Base-by-base conservation (phyloP, 2,329 filamentous ascomycete species). In the Massarina eburnea region DNA sequence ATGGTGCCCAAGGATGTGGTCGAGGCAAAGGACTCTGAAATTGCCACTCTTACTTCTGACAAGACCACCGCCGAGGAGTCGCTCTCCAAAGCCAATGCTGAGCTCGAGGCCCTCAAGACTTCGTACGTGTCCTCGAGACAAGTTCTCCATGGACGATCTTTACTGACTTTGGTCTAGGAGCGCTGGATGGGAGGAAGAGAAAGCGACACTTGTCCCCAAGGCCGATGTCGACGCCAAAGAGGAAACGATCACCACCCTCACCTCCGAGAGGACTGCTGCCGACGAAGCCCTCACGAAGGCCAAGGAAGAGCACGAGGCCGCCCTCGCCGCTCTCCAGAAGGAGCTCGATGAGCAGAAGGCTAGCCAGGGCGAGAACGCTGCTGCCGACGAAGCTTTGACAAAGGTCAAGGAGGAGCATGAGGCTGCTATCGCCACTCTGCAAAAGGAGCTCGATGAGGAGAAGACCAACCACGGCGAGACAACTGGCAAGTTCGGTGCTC, bases 11-110 rank as follows among this genome's bases (percentile, higher is more conserved):
- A 58, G 29, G 48, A 51, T 12, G 61, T 64, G 10, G 27, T 66
- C 15, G 59, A 66, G 29, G 54, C 60, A 17, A 70, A 68, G 52
- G 57, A 63, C 19, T 49, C 46, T 39, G 58, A 64, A 43, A 55
- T 67, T 34, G 54, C 62, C 30, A 39, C 49, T 9, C 51, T 64
- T 5, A 51, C 55, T 18, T 52, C 40, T 33, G 51, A 59, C 27
- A 63, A 63, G 46, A 41, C 48, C 2, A 26, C 50, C 6, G 51
- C 53, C 3, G 49, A 57, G 34, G 47, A 57, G 32, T 45, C 51
- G 12, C 43, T 59, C 27, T 42, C 54, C n/a, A 57, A 53, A 43
- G 43, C 58, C 17, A 57, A 54, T 18, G 44, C 51, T 18, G 52
- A 60, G 33, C 42, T 58, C n/a, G 57, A 61, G 19, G 48, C 57